Percentiles rank a stretch among this genome's conserved stretches.
These are phyloP conservation scores for Aureobasidium sp. DNA, from an alignment of 2,329 filamentous ascomycete genomes.

Conservation along the genomic window DNA sequence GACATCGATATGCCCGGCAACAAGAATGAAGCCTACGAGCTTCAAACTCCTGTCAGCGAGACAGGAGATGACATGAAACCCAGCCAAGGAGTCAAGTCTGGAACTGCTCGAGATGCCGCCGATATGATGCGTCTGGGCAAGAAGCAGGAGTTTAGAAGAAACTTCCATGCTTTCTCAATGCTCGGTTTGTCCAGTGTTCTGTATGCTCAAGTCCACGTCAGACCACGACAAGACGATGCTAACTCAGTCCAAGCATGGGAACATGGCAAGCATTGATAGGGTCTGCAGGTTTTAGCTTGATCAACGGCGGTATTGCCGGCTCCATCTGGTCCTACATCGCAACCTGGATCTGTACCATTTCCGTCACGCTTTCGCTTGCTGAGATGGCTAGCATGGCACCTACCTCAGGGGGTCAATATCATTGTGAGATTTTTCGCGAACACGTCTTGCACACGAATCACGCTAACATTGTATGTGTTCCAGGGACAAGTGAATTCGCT, in stretches of 20 bases:
- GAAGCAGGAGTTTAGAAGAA: constrained; percentile 15
- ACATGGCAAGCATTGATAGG: constrained; percentile 21
- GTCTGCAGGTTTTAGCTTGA: constrained; percentile 8
- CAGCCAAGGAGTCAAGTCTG: neutral
- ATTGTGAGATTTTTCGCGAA: neutral
- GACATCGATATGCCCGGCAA: neutral
- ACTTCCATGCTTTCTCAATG: constrained; percentile 21
- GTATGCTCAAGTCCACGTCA: neutral
- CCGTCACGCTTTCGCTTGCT: constrained; percentile 26
- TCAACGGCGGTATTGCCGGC: constrained; percentile 27
- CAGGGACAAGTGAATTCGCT: constrained; percentile 27
- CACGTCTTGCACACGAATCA: neutral
- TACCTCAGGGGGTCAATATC: constrained; percentile 22
- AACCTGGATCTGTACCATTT: constrained; percentile 26
- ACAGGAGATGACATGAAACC: neutral
- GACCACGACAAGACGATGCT: neutral
- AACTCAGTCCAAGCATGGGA: constrained; percentile 16
- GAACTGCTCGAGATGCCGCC: constrained; percentile 8
- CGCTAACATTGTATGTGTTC: neutral
- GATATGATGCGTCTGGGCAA: constrained; percentile 11
- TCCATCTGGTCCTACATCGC: constrained; percentile 28
- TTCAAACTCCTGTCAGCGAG: constrained; percentile 1
- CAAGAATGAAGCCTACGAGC: constrained; percentile 2
- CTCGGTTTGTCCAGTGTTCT: constrained; percentile 22
- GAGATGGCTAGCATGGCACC: constrained; percentile 31